Base-by-base conservation (phyloP, 2,329 filamentous ascomycete species). In the Curvularia lunata region DNA sequence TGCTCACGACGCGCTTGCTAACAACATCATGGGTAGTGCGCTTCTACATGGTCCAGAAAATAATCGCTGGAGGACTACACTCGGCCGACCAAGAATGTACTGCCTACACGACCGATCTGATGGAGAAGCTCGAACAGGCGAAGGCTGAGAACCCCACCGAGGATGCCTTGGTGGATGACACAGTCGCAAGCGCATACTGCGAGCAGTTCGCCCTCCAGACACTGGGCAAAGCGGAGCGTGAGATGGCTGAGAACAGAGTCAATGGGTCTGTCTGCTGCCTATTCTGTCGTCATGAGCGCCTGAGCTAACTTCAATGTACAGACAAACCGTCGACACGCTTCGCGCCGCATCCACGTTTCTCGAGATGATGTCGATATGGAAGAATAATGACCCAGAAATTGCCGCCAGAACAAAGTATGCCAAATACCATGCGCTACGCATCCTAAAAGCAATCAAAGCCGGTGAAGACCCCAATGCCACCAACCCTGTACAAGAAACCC, bases 121-220 rank as follows among this genome's bases (percentile, higher is more conserved):
- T 99, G 88, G 93, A 98, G 78, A 92, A 90, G 79, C 84, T 99
- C 66, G 95, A 99, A 78, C 81, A 87, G 84, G 88, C 86, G 62
- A 95, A 95, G 81, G 81, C 81, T 10, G 85, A 90, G 56, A 87
- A 94, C 70, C 83, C 87, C 9, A 83, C 85, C 47, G 91, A 98
- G 70, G 91, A 96, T 73, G 90, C 92, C 16, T 88, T 98, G 52
- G 83, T 86, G 5, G 94, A 98, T 77, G 93, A 97, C 68, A 81
- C 88, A 1, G 91, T 90, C 4, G 94, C 92, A 1, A 91, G 93
- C 77, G 92, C 92, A 52, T 97, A 97, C 69, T 89, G 98, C 47
- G 93, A 98, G 77, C 90, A 97, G 74, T 99, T 99, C 76, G 94
- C 90, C 0, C 83, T 94, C 63, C 91, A 97, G 70, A 93, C 92